Evolutionary conservation across 257 asterid genomes (phyloP).

Genomic region (Plectranthus barbatus): DNA sequence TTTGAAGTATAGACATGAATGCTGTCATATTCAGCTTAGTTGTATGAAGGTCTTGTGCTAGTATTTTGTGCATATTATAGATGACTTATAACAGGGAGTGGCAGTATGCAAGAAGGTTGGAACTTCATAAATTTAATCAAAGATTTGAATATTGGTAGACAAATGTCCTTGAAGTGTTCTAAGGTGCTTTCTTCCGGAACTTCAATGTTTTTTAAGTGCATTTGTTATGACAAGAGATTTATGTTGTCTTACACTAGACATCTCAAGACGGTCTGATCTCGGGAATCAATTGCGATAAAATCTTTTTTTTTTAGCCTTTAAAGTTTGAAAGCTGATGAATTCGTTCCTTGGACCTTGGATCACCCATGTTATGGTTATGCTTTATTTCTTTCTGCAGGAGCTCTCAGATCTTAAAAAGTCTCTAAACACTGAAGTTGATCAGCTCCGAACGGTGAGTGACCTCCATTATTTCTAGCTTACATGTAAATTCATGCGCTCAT

Average conservation of each 20-base stretch:
- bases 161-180: not conserved
- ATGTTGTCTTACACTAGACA: not conserved
- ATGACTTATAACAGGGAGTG: not conserved
- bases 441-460: constrained; percentile 71
- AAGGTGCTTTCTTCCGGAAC: not conserved
- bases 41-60: not conserved
- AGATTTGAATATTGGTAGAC: not conserved
- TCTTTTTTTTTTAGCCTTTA: not conserved
- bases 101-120: not conserved
- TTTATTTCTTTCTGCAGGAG: constrained; percentile 43
- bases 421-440: constrained; percentile 72
- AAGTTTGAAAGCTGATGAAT: not conserved
- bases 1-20: not conserved
- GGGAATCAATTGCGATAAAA: not conserved
- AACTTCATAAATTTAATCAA: not conserved
- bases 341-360: not conserved
- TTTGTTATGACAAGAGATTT: not conserved
- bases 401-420: constrained; percentile 68
- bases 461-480: not conserved
- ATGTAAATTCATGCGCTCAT: not conserved
- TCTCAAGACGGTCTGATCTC: not conserved
- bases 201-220: not conserved
- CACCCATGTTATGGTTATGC: not conserved
- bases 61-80: not conserved
- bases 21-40: not conserved